Percentiles rank a stretch among this genome's conserved stretches.
These are phyloP conservation scores for Trametes pubescens DNA, from an alignment of 1,284 basidiomycete species.

Conservation along the genomic window DNA sequence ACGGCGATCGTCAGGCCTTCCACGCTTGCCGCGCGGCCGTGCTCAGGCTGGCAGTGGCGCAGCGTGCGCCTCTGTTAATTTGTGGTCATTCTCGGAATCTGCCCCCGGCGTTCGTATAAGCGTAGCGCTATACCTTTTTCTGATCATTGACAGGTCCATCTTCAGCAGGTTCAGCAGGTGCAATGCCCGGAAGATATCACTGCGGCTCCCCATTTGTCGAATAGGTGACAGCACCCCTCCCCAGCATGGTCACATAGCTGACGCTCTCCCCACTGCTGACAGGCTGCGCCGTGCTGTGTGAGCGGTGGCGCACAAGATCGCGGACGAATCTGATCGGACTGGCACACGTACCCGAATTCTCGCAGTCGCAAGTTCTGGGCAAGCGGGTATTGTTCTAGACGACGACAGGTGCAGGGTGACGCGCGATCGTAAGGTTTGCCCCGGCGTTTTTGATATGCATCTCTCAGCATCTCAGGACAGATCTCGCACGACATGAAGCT, in stretches of 20 bases:
- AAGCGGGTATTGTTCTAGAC: background rate
- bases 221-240: constrained; percentile 17
- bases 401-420: constrained; percentile 4
- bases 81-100: constrained; percentile 11
- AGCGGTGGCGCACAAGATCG: constrained; percentile 1
- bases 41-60: background rate
- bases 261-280: constrained; percentile 3
- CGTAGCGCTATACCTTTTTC: constrained; percentile 5
- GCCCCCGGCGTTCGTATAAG: constrained; percentile 2
- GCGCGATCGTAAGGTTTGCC: constrained; percentile 12
- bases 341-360: background rate
- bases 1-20: constrained; percentile 5
- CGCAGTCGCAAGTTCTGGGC: constrained; percentile 8
- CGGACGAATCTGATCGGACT: background rate
- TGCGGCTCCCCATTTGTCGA: constrained; percentile 19
- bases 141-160: constrained; percentile 9
- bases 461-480: constrained; percentile 15
- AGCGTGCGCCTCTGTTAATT: background rate
- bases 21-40: constrained; percentile 2
- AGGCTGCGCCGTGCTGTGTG: constrained; percentile 17
- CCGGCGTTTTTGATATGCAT: constrained; percentile 17
- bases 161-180: background rate
- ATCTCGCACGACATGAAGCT: constrained; percentile 7
- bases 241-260: constrained; percentile 11
- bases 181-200: constrained; percentile 4